Evolutionary conservation across 2,329 filamentous ascomycete species (phyloP).

Genomic region (Aquanectria penicillioides): DNA sequence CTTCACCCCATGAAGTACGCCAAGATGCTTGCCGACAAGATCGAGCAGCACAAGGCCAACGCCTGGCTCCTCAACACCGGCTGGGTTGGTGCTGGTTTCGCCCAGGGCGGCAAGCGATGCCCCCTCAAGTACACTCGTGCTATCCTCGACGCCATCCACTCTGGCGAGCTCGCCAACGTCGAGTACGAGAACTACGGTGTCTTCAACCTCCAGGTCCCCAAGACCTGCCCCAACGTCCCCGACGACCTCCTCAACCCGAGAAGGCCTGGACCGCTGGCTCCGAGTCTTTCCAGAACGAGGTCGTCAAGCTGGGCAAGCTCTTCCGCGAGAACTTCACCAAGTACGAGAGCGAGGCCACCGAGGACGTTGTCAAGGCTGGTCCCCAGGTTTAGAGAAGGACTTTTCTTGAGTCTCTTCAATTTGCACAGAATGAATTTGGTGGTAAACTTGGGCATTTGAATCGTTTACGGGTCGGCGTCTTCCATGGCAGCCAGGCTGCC

Average conservation of each 20-base stretch:
- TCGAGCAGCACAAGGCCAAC: constrained; percentile 91
- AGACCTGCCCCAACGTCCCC: constrained; percentile 87
- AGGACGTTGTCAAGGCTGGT: constrained; percentile 78
- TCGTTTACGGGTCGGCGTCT: constrained; percentile 42
- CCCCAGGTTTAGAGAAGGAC: constrained; percentile 51
- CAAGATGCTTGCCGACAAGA: constrained; percentile 98
- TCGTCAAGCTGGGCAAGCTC: constrained; percentile 86
- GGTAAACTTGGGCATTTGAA: constrained; percentile 32
- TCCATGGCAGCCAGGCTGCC: constrained; percentile 42
- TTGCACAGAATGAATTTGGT: constrained; percentile 24
- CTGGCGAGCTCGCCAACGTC: constrained; percentile 89
- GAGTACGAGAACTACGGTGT: constrained; percentile 96
- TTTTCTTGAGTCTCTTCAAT: not conserved
- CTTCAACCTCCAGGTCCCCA: constrained; percentile 98
- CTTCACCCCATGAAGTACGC: constrained; percentile 99
- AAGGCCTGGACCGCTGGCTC: constrained; percentile 88
- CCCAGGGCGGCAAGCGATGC: constrained; percentile 94
- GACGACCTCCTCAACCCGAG: constrained; percentile 91
- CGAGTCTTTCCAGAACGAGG: constrained; percentile 86
- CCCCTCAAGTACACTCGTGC: constrained; percentile 98
- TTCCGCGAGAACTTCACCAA: constrained; percentile 99
- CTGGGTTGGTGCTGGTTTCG: constrained; percentile 92
- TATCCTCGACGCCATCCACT: constrained; percentile 98
- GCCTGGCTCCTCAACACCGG: constrained; percentile 99
- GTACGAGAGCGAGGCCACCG: constrained; percentile 85